phyloP scores from a whole-genome alignment of 345 rosid genomes.

The Chamaenerion angustifolium region DNA sequence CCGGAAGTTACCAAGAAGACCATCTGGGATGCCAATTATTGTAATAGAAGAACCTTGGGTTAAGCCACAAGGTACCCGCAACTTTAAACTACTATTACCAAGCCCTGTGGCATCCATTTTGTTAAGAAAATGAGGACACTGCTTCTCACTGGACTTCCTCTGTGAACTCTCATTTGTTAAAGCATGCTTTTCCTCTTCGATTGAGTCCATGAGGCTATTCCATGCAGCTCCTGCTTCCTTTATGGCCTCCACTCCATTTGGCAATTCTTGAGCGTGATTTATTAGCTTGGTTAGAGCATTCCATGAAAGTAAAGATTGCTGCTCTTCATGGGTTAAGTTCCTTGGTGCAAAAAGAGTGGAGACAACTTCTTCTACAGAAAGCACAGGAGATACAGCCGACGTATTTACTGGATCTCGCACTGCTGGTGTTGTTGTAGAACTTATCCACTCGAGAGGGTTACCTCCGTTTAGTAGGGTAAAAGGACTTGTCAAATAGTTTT shows the following conservation, averaged over 20 bases:
- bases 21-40: slow-evolving; percentile 73
- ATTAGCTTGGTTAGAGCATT: slow-evolving; percentile 42
- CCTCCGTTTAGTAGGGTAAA: slow-evolving; percentile 33
- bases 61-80: slow-evolving; percentile 77
- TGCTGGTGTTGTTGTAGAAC: slow-evolving; percentile 32
- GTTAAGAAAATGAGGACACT: slow-evolving; percentile 80
- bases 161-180: slow-evolving; percentile 34
- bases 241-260: slow-evolving; percentile 73
- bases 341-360: slow-evolving; percentile 42
- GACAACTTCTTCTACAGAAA: slow-evolving; percentile 40
- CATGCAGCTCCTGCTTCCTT: slow-evolving; percentile 88
- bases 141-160: slow-evolving; percentile 39
- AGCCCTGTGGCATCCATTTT: slow-evolving; percentile 62
- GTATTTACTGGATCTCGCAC: slow-evolving; percentile 36
- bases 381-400: slow-evolving; percentile 27
- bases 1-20: slow-evolving; percentile 77
- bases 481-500: slow-evolving; percentile 31
- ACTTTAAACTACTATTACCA: slow-evolving; percentile 28
- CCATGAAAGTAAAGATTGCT: slow-evolving; percentile 68
- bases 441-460: slow-evolving; percentile 73
- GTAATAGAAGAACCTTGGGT: slow-evolving; percentile 95
- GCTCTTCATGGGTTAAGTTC: slow-evolving; percentile 58
- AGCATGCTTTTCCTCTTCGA: slow-evolving; percentile 49
- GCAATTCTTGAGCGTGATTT: slow-evolving; percentile 49
- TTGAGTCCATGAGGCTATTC: slow-evolving; percentile 55